Conservation (phyloP, 805 yeast species). For the Saturnispora diversa region DNA sequence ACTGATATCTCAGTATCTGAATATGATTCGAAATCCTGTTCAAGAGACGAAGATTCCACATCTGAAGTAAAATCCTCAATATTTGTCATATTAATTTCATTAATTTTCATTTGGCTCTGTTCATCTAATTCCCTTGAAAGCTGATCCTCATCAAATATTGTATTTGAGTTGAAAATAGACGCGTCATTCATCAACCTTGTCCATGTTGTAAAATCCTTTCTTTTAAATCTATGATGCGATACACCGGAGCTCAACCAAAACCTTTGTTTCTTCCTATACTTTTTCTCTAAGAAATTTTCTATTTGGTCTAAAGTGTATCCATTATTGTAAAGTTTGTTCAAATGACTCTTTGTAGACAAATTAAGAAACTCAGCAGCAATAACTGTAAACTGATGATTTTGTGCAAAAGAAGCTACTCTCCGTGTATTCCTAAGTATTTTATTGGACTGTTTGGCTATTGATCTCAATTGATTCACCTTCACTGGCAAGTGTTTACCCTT, state of each 20-base stretch:
- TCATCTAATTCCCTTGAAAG: neutral
- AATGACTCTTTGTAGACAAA: conserved; percentile 21
- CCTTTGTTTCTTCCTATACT: conserved; percentile 25
- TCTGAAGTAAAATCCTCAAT: neutral
- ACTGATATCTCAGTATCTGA: neutral
- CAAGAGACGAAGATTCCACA: neutral
- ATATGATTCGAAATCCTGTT: neutral
- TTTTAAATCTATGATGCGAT: conserved; percentile 26
- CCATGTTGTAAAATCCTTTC: conserved; percentile 22
- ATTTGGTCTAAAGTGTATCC: conserved; percentile 25
- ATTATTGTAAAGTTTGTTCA: conserved; percentile 19
- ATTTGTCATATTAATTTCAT: neutral
- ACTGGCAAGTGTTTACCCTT: too few relatives aligned
- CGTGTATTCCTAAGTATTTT: conserved; percentile 15
- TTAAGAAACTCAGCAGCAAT: conserved; percentile 29
- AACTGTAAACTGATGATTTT: conserved; percentile 30
- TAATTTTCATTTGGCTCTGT: neutral
- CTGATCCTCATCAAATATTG: conserved; percentile 7
- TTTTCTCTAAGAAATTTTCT: conserved; percentile 23
- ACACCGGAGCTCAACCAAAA: conserved; percentile 18
- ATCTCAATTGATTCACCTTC: conserved; percentile 15
- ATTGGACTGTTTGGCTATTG: conserved; percentile 17
- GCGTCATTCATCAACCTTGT: conserved; percentile 8
- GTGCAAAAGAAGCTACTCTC: conserved; percentile 24
- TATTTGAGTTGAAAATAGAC: neutral